Conservation (phyloP, 139 green algal species). For the Klebsormidium nitens region DNA sequence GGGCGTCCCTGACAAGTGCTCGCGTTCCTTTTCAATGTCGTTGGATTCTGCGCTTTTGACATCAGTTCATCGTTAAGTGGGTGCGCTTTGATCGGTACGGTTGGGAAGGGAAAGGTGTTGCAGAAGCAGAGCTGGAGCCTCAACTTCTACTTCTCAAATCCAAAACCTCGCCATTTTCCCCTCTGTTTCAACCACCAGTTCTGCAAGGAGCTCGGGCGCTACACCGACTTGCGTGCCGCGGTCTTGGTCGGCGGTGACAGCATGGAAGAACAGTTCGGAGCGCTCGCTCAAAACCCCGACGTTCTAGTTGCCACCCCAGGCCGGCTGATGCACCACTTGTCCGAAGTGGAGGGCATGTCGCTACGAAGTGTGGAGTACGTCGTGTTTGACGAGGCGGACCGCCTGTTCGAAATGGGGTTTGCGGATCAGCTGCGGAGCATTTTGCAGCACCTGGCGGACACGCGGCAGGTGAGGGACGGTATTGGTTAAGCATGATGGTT, state of each 20-base stretch:
- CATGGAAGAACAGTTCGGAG: constrained; percentile 77
- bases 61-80: too few species aligned
- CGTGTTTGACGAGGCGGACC: constrained; percentile 60
- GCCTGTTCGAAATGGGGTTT: constrained; percentile 98
- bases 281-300: constrained; percentile 66
- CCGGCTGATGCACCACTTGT: constrained; percentile 86
- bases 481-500: too few species aligned
- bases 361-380: not conserved
- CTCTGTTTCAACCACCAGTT: constrained; percentile 57
- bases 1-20: too few species aligned
- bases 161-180: too few species aligned
- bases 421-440: constrained; percentile 79
- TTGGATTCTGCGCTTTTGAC: too few species aligned
- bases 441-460: constrained; percentile 56
- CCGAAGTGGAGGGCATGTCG: constrained; percentile 44
- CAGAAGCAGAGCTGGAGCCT: too few species aligned
- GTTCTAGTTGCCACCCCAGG: constrained; percentile 92
- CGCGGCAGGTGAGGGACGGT: constrained; percentile 32
- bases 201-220: constrained; percentile 62
- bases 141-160: too few species aligned
- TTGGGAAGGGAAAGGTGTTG: too few species aligned
- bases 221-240: constrained; percentile 72
- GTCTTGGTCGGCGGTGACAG: constrained; percentile 90
- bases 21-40: too few species aligned
- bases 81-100: too few species aligned